Evolutionary conservation across 768 basidiomycete genomes (phyloP).

Genomic region (Clitopilus hobsonii): DNA sequence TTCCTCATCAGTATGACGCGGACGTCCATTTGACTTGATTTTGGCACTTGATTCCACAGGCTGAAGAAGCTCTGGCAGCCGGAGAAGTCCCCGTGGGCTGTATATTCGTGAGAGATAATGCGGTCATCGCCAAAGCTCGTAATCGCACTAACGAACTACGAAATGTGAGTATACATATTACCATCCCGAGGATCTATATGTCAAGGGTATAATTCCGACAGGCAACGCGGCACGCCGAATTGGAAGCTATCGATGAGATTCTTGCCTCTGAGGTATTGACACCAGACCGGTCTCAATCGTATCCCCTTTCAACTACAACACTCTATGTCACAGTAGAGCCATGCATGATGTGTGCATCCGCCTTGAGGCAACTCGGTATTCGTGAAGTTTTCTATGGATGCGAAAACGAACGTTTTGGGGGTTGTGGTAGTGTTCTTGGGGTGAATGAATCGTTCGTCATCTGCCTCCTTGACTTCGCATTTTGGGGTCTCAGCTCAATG

Average conservation of each 20-base stretch:
- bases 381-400: constrained; percentile 90
- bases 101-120: constrained; percentile 80
- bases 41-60: constrained; percentile 46
- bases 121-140: constrained; percentile 77
- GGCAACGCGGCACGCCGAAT: constrained; percentile 96
- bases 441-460: constrained; percentile 76
- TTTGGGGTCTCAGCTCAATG: constrained; percentile 4
- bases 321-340: constrained; percentile 99
- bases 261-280: constrained; percentile 59
- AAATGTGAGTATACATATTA: constrained; percentile 64
- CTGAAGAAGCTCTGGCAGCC: constrained; percentile 78
- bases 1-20: no score
- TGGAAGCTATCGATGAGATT: constrained; percentile 92
- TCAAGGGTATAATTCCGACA: constrained; percentile 22
- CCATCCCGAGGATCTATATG: constrained; percentile 4
- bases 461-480: not conserved
- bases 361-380: constrained; percentile 90
- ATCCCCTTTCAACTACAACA: constrained; percentile 74
- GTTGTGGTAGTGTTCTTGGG: constrained; percentile 90
- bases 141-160: constrained; percentile 93
- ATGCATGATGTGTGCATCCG: constrained; percentile 98
- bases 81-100: constrained; percentile 97
- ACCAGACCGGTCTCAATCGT: constrained; percentile 35
- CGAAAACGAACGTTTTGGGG: constrained; percentile 94
- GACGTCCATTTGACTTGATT: no score